A percentile compares a stretch with the other conserved stretches of the same genome.
These are phyloP conservation scores for Bondarzewia mesenterica DNA, from an alignment of 1,284 basidiomycete genomes.

Conservation along the genomic window DNA sequence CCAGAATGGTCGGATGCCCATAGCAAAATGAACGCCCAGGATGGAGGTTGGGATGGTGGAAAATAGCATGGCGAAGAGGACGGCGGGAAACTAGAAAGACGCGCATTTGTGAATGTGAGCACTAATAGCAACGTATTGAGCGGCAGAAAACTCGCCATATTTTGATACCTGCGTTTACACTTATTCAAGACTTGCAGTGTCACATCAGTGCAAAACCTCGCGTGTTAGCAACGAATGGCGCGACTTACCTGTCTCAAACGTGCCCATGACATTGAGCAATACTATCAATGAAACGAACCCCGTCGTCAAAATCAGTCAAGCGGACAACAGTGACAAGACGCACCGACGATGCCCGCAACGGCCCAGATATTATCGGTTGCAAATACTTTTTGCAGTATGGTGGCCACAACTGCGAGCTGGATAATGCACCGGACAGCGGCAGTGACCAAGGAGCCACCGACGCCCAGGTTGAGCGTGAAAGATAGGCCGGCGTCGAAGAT, in stretches of 20 bases:
- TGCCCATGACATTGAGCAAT: constrained; percentile 67
- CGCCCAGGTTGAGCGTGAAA: constrained; percentile 52
- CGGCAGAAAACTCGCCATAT: constrained; percentile 46
- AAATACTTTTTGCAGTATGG: constrained; percentile 68
- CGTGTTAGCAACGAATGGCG: neutral
- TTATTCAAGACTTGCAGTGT: constrained; percentile 51
- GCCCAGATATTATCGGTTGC: constrained; percentile 66
- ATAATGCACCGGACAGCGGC: constrained; percentile 68
- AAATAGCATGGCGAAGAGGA: constrained; percentile 60
- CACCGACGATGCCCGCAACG: constrained; percentile 66
- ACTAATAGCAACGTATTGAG: neutral
- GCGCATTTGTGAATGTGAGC: neutral
- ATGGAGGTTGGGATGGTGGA: constrained; percentile 79
- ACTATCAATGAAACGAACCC: constrained; percentile 26
- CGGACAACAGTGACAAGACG: constrained; percentile 20
- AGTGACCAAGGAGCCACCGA: constrained; percentile 60
- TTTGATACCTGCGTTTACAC: constrained; percentile 59
- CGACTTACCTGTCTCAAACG: constrained; percentile 53
- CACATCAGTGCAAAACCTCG: neutral
- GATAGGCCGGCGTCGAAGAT: constrained; percentile 59
- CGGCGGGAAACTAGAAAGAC: constrained; percentile 62
- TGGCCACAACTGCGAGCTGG: constrained; percentile 68
- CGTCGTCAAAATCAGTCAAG: neutral
- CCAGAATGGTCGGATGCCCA: constrained; percentile 76
- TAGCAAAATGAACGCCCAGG: constrained; percentile 69